phyloP scores from a whole-genome alignment of 768 basidiomycete species.

The Termitomyces eurrhizus region DNA sequence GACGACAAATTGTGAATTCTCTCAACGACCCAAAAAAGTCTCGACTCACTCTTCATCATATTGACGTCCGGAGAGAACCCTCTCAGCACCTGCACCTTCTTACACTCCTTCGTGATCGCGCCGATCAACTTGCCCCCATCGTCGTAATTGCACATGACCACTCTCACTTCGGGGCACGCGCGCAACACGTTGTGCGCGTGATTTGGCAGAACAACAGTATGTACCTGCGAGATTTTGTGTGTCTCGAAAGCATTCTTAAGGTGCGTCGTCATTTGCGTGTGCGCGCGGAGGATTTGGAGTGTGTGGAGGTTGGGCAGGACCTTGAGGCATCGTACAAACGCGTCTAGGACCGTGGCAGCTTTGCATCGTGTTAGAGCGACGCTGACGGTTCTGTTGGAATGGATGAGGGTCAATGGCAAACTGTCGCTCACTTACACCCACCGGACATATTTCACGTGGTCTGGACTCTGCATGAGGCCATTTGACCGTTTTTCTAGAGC shows the following conservation, averaged over 20 bases:
- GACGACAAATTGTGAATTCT: too few relatives aligned
- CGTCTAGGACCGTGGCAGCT: conserved; percentile 18
- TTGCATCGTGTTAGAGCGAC: conserved; percentile 26
- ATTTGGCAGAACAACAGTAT: conserved; percentile 20
- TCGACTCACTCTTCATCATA: conserved; percentile 24
- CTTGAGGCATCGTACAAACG: conserved; percentile 24
- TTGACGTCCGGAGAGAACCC: conserved; percentile 19
- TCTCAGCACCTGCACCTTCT: conserved; percentile 24
- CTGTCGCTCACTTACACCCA: conserved; percentile 4
- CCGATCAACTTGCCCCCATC: conserved; percentile 24
- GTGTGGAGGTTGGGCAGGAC: conserved; percentile 28
- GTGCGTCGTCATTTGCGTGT: conserved; percentile 26
- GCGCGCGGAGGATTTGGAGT: conserved; percentile 26
- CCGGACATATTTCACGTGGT: conserved; percentile 23
- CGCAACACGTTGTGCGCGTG: conserved; percentile 28
- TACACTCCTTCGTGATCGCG: conserved; percentile 25
- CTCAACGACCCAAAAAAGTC: not conserved
- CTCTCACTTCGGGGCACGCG: conserved; percentile 25
- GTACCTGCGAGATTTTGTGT: conserved; percentile 21
- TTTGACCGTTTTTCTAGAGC: conserved; percentile 22
- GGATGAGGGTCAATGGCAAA: not conserved
- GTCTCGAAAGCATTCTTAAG: conserved; percentile 25
- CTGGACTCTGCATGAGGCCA: conserved; percentile 18
- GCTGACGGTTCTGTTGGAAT: conserved; percentile 18
- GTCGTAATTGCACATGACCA: conserved; percentile 20